Percentiles rank a stretch among this genome's conserved stretches.
Conservation (phyloP, 148 eudicot genomes). For the Persicaria maculosa region DNA sequence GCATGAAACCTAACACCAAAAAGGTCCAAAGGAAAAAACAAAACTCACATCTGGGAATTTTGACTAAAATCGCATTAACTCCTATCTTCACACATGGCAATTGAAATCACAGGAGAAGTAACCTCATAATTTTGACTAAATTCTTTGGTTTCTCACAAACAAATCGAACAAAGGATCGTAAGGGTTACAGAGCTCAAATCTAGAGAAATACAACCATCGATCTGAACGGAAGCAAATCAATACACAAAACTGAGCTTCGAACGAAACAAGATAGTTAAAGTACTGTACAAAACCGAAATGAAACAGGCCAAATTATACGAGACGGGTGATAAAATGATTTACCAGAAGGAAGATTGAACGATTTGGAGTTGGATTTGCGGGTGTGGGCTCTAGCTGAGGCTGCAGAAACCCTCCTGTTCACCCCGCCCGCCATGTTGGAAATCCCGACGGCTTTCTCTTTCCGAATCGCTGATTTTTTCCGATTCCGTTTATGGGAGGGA, state of each 20-base stretch:
- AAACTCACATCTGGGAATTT: background rate
- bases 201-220: background rate
- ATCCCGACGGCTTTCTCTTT: background rate
- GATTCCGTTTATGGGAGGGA: background rate
- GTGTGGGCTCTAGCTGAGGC: conserved; percentile 34
- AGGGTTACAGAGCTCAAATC: background rate
- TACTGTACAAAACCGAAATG: background rate
- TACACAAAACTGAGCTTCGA: background rate
- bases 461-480: background rate
- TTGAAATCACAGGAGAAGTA: background rate
- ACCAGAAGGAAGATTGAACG: conserved; percentile 21
- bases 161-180: background rate
- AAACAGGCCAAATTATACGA: background rate
- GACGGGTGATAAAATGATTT: background rate
- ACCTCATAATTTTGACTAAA: background rate
- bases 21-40: background rate
- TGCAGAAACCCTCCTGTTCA: conserved; percentile 22
- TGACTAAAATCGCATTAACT: background rate
- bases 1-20: too few species aligned
- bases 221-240: background rate
- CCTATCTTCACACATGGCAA: background rate
- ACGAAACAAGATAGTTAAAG: background rate
- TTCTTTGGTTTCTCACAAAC: background rate
- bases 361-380: conserved; percentile 23
- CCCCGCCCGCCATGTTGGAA: conserved; percentile 18